Conservation (phyloP, 441 rosid species). For the Dalechampia spathulata region DNA sequence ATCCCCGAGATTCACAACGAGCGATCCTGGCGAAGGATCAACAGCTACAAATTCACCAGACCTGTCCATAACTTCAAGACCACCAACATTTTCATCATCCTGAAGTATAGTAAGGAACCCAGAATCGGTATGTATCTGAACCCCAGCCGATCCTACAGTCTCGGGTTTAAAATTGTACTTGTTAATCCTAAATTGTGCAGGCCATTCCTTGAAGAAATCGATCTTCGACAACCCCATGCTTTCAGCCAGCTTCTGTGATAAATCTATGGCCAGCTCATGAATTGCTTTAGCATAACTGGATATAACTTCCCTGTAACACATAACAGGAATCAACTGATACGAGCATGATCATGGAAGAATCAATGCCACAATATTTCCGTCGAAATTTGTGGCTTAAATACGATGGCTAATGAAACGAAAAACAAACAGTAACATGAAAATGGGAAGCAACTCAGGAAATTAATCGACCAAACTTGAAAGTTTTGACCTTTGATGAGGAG, state of each 20-base stretch:
- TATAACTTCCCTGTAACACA: conserved; percentile 38
- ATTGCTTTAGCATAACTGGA: conserved; percentile 51
- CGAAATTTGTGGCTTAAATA: too few relatives aligned
- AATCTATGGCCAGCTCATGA: conserved; percentile 34
- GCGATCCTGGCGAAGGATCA: conserved; percentile 57
- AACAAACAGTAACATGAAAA: too few relatives aligned
- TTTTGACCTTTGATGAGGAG: conserved; percentile 48
- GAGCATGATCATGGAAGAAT: too few relatives aligned
- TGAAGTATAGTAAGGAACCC: conserved; percentile 77
- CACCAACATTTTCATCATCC: conserved; percentile 76
- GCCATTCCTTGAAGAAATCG: conserved; percentile 46
- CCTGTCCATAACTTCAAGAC: conserved; percentile 68
- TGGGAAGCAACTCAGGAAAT: too few relatives aligned
- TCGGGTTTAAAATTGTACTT: conserved; percentile 70
- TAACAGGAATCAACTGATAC: too few relatives aligned
- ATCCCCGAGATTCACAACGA: conserved; percentile 79
- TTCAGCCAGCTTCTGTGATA: conserved; percentile 43
- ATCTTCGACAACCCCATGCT: conserved; percentile 33
- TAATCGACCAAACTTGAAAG: background rate
- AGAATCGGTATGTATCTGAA: conserved; percentile 77
- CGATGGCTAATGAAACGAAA: too few relatives aligned
- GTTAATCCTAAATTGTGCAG: conserved; percentile 72
- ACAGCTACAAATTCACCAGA: conserved; percentile 39
- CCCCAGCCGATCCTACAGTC: conserved; percentile 59
- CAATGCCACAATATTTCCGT: too few relatives aligned